Evolutionary conservation across 2,329 filamentous ascomycete species (phyloP).

Genomic region (Colletotrichum tropicicola): DNA sequence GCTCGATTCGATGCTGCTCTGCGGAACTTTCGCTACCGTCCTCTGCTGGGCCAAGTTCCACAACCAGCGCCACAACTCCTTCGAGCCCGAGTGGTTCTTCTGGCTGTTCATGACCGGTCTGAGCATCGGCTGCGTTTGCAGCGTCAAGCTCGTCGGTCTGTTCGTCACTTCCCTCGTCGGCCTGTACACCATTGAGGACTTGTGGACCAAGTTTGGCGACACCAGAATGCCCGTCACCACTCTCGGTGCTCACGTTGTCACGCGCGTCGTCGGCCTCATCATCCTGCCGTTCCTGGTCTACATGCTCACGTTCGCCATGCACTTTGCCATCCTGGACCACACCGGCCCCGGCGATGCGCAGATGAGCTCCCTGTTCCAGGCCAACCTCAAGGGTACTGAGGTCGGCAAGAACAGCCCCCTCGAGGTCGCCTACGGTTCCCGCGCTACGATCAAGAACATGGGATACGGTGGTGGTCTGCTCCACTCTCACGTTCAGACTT

Average conservation of each 20-base stretch:
- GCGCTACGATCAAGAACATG: conserved; percentile 98
- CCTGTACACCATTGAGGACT: conserved; percentile 93
- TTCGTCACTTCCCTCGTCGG: conserved; percentile 96
- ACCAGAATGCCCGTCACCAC: conserved; percentile 82
- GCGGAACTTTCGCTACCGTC: conserved; percentile 97
- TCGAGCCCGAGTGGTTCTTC: conserved; percentile 90
- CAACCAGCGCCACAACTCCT: conserved; percentile 83
- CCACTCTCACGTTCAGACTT: conserved; percentile 96
- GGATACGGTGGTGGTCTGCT: conserved; percentile 96
- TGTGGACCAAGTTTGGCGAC: conserved; percentile 98
- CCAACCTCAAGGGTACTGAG: conserved; percentile 91
- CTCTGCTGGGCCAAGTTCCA: conserved; percentile 99
- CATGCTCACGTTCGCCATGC: conserved; percentile 92
- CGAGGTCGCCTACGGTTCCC: conserved; percentile 89
- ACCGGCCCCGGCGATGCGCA: conserved; percentile 98
- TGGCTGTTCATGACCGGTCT: conserved; percentile 95
- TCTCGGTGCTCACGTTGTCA: conserved; percentile 80
- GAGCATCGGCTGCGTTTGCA: conserved; percentile 97
- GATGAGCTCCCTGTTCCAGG: conserved; percentile 99
- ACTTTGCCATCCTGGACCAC: conserved; percentile 93
- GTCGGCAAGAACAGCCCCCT: conserved; percentile 95
- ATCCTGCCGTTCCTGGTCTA: conserved; percentile 90
- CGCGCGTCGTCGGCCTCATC: conserved; percentile 88
- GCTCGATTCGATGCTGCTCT: conserved; percentile 97
- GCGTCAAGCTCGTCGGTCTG: conserved; percentile 97